Percentiles rank a stretch among this genome's conserved stretches.
Conservation (phyloP, 306 rosid species). For the Comarum palustre region DNA sequence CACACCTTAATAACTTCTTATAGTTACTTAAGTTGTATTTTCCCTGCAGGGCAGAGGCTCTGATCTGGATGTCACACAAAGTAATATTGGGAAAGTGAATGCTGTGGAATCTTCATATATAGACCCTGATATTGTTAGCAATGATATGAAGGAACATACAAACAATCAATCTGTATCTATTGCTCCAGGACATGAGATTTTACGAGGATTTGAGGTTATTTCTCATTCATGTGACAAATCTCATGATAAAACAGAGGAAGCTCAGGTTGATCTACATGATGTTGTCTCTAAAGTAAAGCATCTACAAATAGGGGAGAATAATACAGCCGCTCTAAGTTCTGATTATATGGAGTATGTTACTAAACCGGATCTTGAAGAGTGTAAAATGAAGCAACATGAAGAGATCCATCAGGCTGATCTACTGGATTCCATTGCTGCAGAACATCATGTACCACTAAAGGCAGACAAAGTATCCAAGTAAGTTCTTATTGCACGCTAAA, state of each 20-base stretch:
- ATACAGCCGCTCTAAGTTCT: conserved; percentile 19
- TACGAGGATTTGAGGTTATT: conserved; percentile 25
- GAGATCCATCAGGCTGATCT: conserved; percentile 26
- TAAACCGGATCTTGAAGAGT: not conserved
- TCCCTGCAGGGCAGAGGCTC: conserved; percentile 32
- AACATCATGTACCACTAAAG: not conserved
- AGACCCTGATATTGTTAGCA: conserved; percentile 12
- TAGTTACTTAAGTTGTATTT: not conserved
- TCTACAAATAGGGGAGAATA: conserved; percentile 3
- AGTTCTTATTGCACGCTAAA: conserved; percentile 27
- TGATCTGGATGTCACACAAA: conserved; percentile 22
- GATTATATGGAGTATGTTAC: not conserved
- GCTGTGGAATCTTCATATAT: conserved; percentile 22
- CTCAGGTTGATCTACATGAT: conserved; percentile 26
- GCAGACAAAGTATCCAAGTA: conserved; percentile 40
- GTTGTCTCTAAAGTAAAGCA: conserved; percentile 18
- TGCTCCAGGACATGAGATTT: conserved; percentile 21
- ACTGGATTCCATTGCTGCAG: conserved; percentile 25
- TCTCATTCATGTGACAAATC: conserved; percentile 33
- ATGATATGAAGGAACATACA: conserved; percentile 18
- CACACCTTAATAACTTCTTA: not conserved
- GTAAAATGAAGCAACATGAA: conserved; percentile 17
- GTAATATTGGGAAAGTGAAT: conserved; percentile 1
- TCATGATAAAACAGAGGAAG: conserved; percentile 23
- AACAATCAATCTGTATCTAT: conserved; percentile 29